A percentile compares a stretch with the other conserved stretches of the same genome.
phyloP scores from a whole-genome alignment of 2,329 filamentous ascomycete species.

The Golovinomyces cichoracearum region DNA sequence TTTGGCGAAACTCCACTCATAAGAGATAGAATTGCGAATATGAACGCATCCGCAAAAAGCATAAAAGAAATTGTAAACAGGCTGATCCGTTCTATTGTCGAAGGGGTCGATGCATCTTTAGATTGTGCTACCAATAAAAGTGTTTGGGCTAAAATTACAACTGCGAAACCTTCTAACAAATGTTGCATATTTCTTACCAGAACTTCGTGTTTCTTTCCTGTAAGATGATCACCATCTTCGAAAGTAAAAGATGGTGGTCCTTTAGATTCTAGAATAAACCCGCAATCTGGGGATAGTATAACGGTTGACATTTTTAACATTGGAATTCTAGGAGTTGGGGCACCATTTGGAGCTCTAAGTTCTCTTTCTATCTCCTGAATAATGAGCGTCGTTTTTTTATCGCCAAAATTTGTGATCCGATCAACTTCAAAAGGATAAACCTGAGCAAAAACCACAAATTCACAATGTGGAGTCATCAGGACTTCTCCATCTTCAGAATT shows the following conservation, averaged over 20 bases:
- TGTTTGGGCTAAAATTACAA: constrained; percentile 33
- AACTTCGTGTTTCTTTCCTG: constrained; percentile 34
- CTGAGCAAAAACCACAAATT: constrained; percentile 70
- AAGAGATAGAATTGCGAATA: constrained; percentile 28
- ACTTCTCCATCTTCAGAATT: constrained; percentile 34
- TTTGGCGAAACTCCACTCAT: constrained; percentile 28
- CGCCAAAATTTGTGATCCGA: constrained; percentile 8
- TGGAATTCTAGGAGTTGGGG: constrained; percentile 26
- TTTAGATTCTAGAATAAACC: constrained; percentile 37
- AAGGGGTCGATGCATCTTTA: constrained; percentile 39
- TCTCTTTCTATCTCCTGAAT: constrained; percentile 34
- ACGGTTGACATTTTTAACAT: constrained; percentile 34
- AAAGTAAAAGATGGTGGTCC: constrained; percentile 30
- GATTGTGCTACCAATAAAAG: constrained; percentile 37
- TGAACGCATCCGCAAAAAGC: constrained; percentile 34
- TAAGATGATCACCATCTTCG: constrained; percentile 27
- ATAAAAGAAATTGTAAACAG: constrained; percentile 36
- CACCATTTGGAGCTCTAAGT: constrained; percentile 33
- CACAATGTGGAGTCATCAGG: constrained; percentile 49
- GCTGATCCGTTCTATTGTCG: constrained; percentile 38
- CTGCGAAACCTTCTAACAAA: constrained; percentile 31
- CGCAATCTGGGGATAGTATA: constrained; percentile 42
- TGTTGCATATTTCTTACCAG: constrained; percentile 29
- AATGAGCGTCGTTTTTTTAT: constrained; percentile 9
- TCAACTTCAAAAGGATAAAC: constrained; percentile 22